phyloP scores from a whole-genome alignment of 305 asterid genomes.

The Andrographis paniculata region DNA sequence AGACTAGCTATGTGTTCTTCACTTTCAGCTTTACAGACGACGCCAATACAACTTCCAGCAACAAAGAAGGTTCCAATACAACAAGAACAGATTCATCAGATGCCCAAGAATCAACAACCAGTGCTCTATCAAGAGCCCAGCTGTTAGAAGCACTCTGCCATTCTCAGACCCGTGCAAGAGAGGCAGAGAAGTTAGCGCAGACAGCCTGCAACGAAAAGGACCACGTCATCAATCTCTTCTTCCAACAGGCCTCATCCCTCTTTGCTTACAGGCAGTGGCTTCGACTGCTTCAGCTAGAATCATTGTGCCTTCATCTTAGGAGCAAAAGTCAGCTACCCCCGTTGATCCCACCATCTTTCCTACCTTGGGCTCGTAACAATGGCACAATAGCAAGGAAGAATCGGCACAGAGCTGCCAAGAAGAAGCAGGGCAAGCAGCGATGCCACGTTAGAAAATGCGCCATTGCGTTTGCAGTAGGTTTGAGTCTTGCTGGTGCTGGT shows the following conservation, averaged over 20 bases:
- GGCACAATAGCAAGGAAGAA: slow-evolving; percentile 19
- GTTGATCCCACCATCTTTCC: slow-evolving; percentile 15
- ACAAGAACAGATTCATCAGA: slow-evolving; percentile 23
- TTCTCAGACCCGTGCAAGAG: slow-evolving; percentile 72
- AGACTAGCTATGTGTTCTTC: slow-evolving; percentile 1
- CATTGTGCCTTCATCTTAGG: slow-evolving; percentile 45
- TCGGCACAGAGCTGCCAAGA: slow-evolving; percentile 21
- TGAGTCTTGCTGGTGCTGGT: slow-evolving; percentile 64
- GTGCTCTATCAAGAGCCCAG: slow-evolving; percentile 33
- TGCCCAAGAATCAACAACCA: slow-evolving; percentile 15
- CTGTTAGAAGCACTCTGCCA: slow-evolving; percentile 64
- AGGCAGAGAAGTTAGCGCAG: slow-evolving; percentile 61
- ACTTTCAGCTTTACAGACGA: slow-evolving; percentile 1
- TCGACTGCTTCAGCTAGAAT: slow-evolving; percentile 50
- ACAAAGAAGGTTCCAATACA: slow-evolving; percentile 17
- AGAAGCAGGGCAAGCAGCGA: slow-evolving; percentile 21
- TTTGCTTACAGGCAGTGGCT: slow-evolving; percentile 70
- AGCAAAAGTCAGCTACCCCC: slow-evolving; percentile 23
- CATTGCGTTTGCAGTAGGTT: slow-evolving; percentile 45
- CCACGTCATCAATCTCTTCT: slow-evolving; percentile 37
- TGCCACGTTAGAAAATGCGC: slow-evolving; percentile 23
- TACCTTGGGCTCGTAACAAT: slow-evolving; percentile 20
- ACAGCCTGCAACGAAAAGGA: slow-evolving; percentile 59
- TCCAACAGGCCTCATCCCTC: slow-evolving; percentile 57
- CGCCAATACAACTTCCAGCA: slow-evolving; percentile 8